Base-by-base conservation (phyloP, 176 grass and related monocot genomes). In the Aegilops umbellulata region DNA sequence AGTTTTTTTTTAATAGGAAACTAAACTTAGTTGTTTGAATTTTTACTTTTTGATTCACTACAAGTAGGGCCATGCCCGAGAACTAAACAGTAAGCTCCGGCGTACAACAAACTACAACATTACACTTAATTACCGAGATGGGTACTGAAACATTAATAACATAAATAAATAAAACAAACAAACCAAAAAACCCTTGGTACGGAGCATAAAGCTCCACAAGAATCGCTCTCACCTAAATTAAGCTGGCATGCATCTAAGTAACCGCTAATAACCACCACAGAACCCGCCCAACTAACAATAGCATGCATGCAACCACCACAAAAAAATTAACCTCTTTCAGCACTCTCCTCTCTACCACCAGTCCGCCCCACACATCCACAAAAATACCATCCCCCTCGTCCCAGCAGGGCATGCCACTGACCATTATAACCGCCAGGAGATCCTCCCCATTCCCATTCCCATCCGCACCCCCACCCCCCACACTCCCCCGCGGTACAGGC, bases 351-450 rank as follows among this genome's bases (percentile, higher is more conserved):
- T 65, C 42, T 23, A 44, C 44, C 71, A 82, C 62, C 65, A 60
- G 62, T 75, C 60, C 6, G 34, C 69, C 41, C 65, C 65, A 32
- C 65, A 25, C 8, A 7, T 16, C 16, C 22, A 24, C 27, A 73
- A 14, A 64, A 64, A 36, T 49, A 29, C 14, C 51, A 29, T 39
- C 22, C 10, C 34, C 7, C 51, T 55, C 53, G 17, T 57, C 53
- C 53, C 19, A 22, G 16, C 53, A 22, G 53, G 2, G 6, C 10
- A 39, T 19, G 30, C 14, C 24, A 57, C 9, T 53, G 46, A 71
- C 65, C 46, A 72, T 68, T 76, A 76, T 76, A 85, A 85, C 87
- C 60, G 60, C 44, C 42, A 24, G 3, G 51, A 27, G 35, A 77
- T 38, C 23, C 57, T 16, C 51, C 51, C 9, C 80, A 29, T 49